Evolutionary conservation across 2,329 filamentous ascomycete genomes (phyloP), one percentile per base, ranked within the genome.

Genomic region (Trichophyton rubrum): DNA sequence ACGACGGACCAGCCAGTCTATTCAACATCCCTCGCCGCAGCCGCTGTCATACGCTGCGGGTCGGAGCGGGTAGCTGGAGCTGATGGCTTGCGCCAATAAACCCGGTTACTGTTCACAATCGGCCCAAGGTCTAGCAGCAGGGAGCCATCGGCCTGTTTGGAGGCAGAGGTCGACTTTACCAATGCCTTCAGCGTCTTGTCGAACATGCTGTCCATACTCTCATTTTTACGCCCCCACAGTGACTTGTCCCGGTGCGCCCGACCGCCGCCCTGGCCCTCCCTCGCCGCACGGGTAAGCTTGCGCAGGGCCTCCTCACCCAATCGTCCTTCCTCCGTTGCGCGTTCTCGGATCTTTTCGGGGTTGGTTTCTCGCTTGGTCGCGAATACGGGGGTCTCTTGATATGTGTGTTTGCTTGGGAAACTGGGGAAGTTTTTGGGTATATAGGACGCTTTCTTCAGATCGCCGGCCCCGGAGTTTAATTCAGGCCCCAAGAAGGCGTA

Each of bases 391-490:
- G 84, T 85, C 27, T 79, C 72, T 65, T 79, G 80, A 73, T 83
- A 87, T 0, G 85, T 85, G 69, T 87, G 84, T 67, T 79, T 80
- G 57, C 83, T 83, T 6, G 85, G 85, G 45, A 85, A 80, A 22
- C 78, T 72, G 1, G 85, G 85, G 62, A 87, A 83, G 62, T 85
- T 81, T 57, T 73, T 72, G 1, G 83, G 82, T 61, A 85, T 81
- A 68, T 83, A 84, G 17, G 72, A 68, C 65, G 75, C 76, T 56
- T 73, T 76, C 53, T 75, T 73, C 51, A 77, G 75, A 59, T 79
- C 75, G 60, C 79, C 75, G 51, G 72, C 70, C 56, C 74, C 74
- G 49, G 74, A 77, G 24, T 77, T 79, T 13, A 84, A 69, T 24
- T 78, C 75, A 2, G 79, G 74, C 13, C 80, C 80, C 2, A 85